Conservation (phyloP, 139 green algal genomes). For the Coelastrella sp. region DNA sequence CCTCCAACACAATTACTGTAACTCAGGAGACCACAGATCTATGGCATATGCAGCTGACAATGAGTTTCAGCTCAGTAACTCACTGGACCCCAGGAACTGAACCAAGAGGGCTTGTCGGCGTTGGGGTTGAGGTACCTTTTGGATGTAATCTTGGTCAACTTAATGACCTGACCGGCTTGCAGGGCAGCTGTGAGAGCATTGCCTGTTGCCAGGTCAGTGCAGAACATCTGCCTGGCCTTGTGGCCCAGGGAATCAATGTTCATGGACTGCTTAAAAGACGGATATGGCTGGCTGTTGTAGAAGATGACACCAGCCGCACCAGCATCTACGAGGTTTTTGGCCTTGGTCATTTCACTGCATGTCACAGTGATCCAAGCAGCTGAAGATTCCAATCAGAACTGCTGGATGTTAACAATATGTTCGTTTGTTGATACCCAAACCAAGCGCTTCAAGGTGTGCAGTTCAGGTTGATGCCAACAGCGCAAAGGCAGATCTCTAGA, state of each 20-base stretch:
- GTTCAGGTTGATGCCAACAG: no score
- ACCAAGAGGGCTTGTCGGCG: constrained; percentile 22
- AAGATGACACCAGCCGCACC: constrained; percentile 9
- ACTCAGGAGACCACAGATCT: no score
- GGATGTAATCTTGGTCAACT: neutral
- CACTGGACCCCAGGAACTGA: constrained; percentile 27
- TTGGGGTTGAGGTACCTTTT: constrained; percentile 36
- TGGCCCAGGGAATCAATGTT: neutral
- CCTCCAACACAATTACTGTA: no score
- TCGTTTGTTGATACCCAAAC: no score
- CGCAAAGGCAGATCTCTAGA: no score
- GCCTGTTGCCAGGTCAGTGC: neutral
- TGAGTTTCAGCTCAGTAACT: neutral
- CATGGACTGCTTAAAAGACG: constrained; percentile 23
- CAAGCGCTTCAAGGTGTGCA: no score
- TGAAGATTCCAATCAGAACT: neutral
- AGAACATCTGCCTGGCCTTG: constrained; percentile 13
- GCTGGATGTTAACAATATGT: no score
- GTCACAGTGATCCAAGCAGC: neutral
- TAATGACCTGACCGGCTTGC: neutral
- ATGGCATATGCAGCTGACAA: no score
- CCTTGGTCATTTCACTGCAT: constrained; percentile 28
- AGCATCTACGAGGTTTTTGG: neutral
- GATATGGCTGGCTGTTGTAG: constrained; percentile 1
- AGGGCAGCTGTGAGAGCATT: neutral